These are phyloP conservation scores for Monsonia emarginata DNA, from an alignment of 441 rosid genomes.

Conservation along the genomic window DNA sequence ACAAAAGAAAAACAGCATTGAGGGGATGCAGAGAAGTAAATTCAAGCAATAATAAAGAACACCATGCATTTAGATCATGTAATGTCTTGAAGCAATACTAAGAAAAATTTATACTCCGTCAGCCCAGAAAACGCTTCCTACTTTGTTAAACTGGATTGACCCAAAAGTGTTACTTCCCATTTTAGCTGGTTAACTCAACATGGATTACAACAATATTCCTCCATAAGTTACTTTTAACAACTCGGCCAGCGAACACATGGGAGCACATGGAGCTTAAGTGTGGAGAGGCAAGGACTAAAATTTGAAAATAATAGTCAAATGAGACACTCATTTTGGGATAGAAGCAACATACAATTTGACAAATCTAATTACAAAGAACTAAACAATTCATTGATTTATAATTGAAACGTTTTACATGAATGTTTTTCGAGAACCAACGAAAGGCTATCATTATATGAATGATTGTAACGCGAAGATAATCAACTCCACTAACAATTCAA, in stretches of 20 bases:
- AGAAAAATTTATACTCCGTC: neutral
- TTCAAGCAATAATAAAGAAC: neutral
- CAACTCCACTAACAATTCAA: neutral
- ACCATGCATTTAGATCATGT: neutral
- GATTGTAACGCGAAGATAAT: too few relatives aligned
- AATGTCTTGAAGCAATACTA: neutral
- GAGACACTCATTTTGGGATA: neutral
- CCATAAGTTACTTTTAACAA: neutral
- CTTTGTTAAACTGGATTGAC: neutral
- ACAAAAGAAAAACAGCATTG: too few relatives aligned
- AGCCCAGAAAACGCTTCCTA: neutral
- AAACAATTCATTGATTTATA: neutral
- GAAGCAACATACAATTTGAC: neutral
- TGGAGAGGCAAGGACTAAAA: neutral
- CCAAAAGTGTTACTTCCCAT: neutral
- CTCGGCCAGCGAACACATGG: neutral
- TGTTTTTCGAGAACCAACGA: neutral
- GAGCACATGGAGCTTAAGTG: too few relatives aligned
- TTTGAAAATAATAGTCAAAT: neutral
- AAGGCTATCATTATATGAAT: neutral
- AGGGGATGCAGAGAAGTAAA: neutral
- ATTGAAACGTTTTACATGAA: neutral
- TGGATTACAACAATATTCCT: too few relatives aligned
- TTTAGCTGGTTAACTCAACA: neutral
- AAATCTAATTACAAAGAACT: neutral